These are phyloP conservation scores for Beta corolliflora DNA, from an alignment of 179 eudicot genomes.

Conservation along the genomic window DNA sequence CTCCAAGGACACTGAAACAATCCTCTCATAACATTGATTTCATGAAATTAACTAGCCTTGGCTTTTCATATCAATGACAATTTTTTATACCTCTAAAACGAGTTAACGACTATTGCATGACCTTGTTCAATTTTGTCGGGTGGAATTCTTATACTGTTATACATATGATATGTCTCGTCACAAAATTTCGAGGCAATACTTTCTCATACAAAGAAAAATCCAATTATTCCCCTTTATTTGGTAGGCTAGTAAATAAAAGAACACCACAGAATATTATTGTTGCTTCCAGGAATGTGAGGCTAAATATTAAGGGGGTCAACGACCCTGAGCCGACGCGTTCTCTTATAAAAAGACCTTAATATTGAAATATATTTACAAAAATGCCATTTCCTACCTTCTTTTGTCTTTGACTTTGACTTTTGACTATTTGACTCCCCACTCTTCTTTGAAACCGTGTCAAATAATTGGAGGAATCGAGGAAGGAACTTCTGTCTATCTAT, in stretches of 20 bases:
- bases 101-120: too few relatives aligned
- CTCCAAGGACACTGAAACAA: too few relatives aligned
- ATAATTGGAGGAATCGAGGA: neutral
- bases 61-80: too few relatives aligned
- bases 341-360: too few relatives aligned
- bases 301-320: neutral
- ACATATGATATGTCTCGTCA: neutral
- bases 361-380: neutral
- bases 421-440: slow-evolving; percentile 5
- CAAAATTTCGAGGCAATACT: neutral
- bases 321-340: neutral
- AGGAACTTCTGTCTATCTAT: too few relatives aligned
- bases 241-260: neutral
- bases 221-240: neutral
- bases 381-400: neutral
- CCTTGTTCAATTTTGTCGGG: too few relatives aligned
- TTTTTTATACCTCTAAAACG: too few relatives aligned
- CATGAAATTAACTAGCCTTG: too few relatives aligned
- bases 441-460: slow-evolving; percentile 13
- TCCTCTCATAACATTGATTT: too few relatives aligned
- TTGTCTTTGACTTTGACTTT: neutral
- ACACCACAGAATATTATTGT: neutral
- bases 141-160: too few relatives aligned
- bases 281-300: slow-evolving; percentile 1
- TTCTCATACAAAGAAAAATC: neutral